Percentiles rank a stretch among this genome's conserved stretches.
These are phyloP conservation scores for Picochlorum costavermella DNA, from an alignment of 139 green algal genomes.

Conservation along the genomic window DNA sequence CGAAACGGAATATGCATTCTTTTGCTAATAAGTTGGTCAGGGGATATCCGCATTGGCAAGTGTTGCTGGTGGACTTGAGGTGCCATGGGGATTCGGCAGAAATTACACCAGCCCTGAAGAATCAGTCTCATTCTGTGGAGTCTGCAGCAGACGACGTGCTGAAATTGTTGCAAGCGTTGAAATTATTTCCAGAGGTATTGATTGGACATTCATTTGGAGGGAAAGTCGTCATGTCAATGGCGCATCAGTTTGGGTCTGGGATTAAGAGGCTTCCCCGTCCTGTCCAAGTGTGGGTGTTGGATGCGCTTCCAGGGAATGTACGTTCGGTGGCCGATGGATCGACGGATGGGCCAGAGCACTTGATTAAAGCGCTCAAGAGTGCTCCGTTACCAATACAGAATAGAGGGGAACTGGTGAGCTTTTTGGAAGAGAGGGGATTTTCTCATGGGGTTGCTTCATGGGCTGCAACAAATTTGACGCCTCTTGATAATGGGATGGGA, in stretches of 20 bases:
- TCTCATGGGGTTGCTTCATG: conserved; percentile 50
- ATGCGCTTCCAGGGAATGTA: conserved; percentile 76
- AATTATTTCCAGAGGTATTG: conserved; percentile 79
- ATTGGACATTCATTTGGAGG: conserved; percentile 90
- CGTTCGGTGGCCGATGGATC: conserved; percentile 32
- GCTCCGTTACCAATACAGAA: conserved; percentile 51
- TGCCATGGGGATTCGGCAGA: conserved; percentile 81
- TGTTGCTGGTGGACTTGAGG: conserved; percentile 86
- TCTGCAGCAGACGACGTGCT: conserved; percentile 64
- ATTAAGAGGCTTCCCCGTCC: conserved; percentile 54
- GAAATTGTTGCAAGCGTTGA: conserved; percentile 59
- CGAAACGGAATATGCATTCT: conserved; percentile 67
- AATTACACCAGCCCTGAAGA: conserved; percentile 8
- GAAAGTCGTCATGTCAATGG: conserved; percentile 88
- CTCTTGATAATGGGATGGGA: conserved; percentile 19
- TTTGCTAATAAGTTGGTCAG: conserved; percentile 68
- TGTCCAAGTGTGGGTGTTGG: conserved; percentile 87
- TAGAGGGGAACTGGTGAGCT: conserved; percentile 41
- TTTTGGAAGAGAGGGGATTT: conserved; percentile 27
- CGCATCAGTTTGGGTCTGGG: conserved; percentile 61
- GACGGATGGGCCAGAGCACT: conserved; percentile 60
- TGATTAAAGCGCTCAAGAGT: conserved; percentile 64
- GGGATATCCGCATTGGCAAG: conserved; percentile 74
- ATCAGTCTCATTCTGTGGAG: conserved; percentile 50
- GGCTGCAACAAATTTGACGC: conserved; percentile 69